Evolutionary conservation across 257 asterid genomes (phyloP), one percentile per base, ranked within the genome.

Genomic region (Ajuga chamaepitys): DNA sequence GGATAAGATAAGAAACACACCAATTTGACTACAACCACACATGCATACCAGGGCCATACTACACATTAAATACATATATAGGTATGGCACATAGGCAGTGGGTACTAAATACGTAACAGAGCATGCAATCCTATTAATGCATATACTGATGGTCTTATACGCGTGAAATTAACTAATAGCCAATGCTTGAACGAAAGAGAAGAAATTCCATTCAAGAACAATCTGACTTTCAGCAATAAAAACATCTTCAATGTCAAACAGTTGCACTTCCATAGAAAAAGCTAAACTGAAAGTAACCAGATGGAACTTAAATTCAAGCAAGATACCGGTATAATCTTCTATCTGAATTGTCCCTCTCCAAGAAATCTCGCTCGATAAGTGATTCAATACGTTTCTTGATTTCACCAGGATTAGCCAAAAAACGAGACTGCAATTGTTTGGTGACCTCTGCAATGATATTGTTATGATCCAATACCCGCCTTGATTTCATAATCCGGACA

Each of bases 401-500:
- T 74, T 87, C 95, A 68, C 86, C 90, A 0, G 97, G 96, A 52
- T 85, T 87, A 45, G 97, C 92, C 53, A 90, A 75, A 54, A 90
- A 90, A 14, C 97, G 89, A 41, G 97, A 61, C 69, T 87, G 97
- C 79, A 90, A 70, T 72, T 87, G 97, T 74, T 87, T 90, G 2
- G 92, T 87, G 16, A 90, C 96, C 81, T 90, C 95, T 0, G 96
- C 79, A 9, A 90, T 85, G 59, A 90, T 77, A 70, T 90, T 90
- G 69, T 87, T 90, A 60, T 90, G 97, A 79, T 90, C 97, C 79
- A 90, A 75, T 2, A 83, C 88, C 75, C 84, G 85, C 68, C 97
- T 74, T 4, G 97, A 84, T 75, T 90, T 90, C 97, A 90, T 90
- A 67, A 90, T 82, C 70, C 97, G 75, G 34, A 90, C 96, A 21